Evolutionary conservation across 768 basidiomycete species (phyloP), one percentile per base, ranked within the genome.

Genomic region (Steccherinum ochraceum): DNA sequence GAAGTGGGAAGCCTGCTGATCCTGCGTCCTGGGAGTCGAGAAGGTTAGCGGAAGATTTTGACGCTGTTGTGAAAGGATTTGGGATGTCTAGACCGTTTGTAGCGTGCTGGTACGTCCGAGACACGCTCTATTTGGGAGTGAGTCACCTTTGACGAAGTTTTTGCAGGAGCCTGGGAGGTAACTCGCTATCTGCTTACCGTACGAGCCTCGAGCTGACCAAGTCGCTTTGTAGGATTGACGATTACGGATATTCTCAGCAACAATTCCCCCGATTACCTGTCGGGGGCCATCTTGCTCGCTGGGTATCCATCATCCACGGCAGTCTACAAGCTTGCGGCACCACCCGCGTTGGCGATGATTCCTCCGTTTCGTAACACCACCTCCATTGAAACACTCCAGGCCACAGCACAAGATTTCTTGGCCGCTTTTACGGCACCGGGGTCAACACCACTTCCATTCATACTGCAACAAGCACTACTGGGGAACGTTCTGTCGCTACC

Each of bases 361-460:
- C 30, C 30, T 35, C 30, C 30, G 16, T 35, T 35, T 16, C 30
- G 7, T 16, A 16, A 35, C 16, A 35, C 30, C 7, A 35, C 30
- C 7, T 35, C 7, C 16, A 35, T 35, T 16, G 30, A 35, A 7
- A 35, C 30, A 16, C 16, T 35, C 16, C 30, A 35, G 16, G 7
- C 30, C 7, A 35, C 30, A 35, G 30, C 23, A 12, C 24, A 58
- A n/a, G 55, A 56, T 41, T 48, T 56, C 3, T 13, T 39, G 30
- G 24, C 25, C 26, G 40, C 58, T 24, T 53, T 58, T 39, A 55
- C 57, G 43, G 49, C 54, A 0, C 58, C 51, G 4, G 26, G 51
- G 35, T 39, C n/a, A 26, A 56, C 58, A 13, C 48, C 59, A 4
- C 60, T 58, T 4, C 24, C 59, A 19, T 45, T 59, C 46, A 4